Evolutionary conservation across 2,329 filamentous ascomycete genomes (phyloP), one percentile per base, ranked within the genome.

Genomic region (Fusarium sp.): DNA sequence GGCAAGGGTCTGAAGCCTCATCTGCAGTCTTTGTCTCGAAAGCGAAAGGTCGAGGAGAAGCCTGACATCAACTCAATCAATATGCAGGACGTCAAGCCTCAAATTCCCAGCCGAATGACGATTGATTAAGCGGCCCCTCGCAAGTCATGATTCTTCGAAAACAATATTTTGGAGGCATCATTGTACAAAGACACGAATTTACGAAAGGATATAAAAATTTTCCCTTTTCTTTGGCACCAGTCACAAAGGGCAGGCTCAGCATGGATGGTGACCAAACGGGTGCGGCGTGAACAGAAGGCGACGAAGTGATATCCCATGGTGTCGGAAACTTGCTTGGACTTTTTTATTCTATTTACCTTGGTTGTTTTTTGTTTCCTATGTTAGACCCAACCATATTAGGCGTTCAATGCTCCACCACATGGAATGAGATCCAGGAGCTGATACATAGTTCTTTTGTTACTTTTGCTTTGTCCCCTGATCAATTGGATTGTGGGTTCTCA

Each of bases 1-100:
- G 90, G 92, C 82, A 91, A 92, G 74, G 96, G 96, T 14, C 86
- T 99, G 68, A 98, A 97, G 85, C 91, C 91, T 15, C 95, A 98
- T 80, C 89, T 99, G 65, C 87, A 91, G 76, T 88, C 87, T 78
- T 36, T 73, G 58, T 68, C 71, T n/a, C 85, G 79, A 12, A 80
- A 81, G 44, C 81, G 80, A 56, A 81, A 82, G 53, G 81, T 85
- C 47, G 84, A 87, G 53, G 88, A 90, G 80, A 89, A 89, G 82
- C 84, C 86, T 33, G 87, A 89, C 64, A 81, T 82, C 36, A 87
- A 88, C 79, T 89, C 88, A 47, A 88, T 90, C 79, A 86, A 83
- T 78, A 78, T 88, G 74, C 82, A 86, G 74, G 88, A 90, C 64
- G 86, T 90, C 75, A 90, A 90, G 82, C 84, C 86, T 8, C 83